Percentiles rank a stretch among this genome's conserved stretches.
These are phyloP conservation scores for Dendrobium chrysotoxum DNA, from an alignment of 106 monocot genomes.

Conservation along the genomic window DNA sequence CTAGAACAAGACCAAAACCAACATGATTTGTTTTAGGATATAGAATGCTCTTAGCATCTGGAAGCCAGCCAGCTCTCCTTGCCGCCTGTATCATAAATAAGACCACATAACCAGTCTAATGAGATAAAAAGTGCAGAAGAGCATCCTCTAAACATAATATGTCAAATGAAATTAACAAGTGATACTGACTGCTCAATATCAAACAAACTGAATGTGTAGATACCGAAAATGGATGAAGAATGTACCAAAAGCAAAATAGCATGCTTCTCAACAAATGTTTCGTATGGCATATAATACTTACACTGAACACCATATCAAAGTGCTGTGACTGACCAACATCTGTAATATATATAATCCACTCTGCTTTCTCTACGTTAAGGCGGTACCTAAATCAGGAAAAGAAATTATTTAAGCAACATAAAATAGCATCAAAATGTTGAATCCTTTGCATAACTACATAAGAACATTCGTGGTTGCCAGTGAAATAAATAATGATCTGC, in stretches of 20 bases:
- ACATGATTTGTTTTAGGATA: conserved; percentile 73
- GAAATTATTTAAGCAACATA: conserved; percentile 1
- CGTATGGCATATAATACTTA: conserved; percentile 26
- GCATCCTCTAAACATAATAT: neutral
- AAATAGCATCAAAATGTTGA: neutral
- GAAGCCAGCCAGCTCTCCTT: conserved; percentile 62
- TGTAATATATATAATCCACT: conserved; percentile 93
- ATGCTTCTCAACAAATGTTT: neutral
- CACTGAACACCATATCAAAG: conserved; percentile 87
- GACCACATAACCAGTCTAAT: neutral
- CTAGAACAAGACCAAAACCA: conserved; percentile 89
- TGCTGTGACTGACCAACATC: conserved; percentile 85
- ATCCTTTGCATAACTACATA: neutral
- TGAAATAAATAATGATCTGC: neutral
- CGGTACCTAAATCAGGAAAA: conserved; percentile 49
- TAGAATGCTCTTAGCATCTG: conserved; percentile 12
- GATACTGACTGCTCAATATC: neutral
- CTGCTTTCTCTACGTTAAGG: conserved; percentile 64
- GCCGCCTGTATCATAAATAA: conserved; percentile 16
- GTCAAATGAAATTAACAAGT: neutral
- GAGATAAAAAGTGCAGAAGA: neutral
- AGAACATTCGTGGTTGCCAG: neutral
- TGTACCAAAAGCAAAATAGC: neutral
- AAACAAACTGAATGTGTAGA: neutral
- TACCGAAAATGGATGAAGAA: neutral